Percentiles rank a stretch among this genome's conserved stretches.
Conservation (phyloP, 2,329 filamentous ascomycete genomes). For the Conoideocrella luteorostrata region DNA sequence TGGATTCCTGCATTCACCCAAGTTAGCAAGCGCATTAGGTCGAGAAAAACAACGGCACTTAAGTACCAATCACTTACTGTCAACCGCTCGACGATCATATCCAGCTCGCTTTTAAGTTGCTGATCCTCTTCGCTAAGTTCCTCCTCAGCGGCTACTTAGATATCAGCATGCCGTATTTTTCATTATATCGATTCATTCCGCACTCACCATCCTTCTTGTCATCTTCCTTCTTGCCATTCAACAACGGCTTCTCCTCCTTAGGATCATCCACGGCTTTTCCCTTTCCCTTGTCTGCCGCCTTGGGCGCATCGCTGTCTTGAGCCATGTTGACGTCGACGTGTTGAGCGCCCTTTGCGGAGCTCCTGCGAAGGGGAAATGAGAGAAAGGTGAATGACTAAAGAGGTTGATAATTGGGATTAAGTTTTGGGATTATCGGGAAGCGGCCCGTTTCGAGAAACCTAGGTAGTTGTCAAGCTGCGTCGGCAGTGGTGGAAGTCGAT, state of each 20-base stretch:
- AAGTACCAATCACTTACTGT: constrained; percentile 48
- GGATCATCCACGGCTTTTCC: constrained; percentile 74
- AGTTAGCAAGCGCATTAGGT: not conserved
- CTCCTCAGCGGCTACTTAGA: constrained; percentile 48
- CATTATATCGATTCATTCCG: constrained; percentile 8
- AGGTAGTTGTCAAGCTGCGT: no score
- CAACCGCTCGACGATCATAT: constrained; percentile 95
- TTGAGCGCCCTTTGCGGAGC: constrained; percentile 20
- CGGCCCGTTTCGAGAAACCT: no score
- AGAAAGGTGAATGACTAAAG: constrained; percentile 8
- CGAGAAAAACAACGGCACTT: not conserved
- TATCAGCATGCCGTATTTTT: constrained; percentile 16
- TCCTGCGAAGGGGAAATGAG: constrained; percentile 11
- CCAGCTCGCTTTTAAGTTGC: constrained; percentile 94
- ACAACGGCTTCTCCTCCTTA: constrained; percentile 61
- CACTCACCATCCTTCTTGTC: constrained; percentile 48
- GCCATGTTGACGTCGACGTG: constrained; percentile 61
- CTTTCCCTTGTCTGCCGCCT: constrained; percentile 89
- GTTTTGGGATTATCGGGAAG: constrained; percentile 6
- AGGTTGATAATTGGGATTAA: not conserved
- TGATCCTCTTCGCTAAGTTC: constrained; percentile 97
- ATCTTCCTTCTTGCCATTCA: constrained; percentile 73
- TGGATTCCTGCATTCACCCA: constrained; percentile 62
- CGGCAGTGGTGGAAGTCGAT: constrained; percentile 31
- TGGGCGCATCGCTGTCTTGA: constrained; percentile 83